Percentiles rank a stretch among this genome's conserved stretches.
phyloP scores from a whole-genome alignment of 2,329 filamentous ascomycete genomes.

The Cercospora nicotianae region DNA sequence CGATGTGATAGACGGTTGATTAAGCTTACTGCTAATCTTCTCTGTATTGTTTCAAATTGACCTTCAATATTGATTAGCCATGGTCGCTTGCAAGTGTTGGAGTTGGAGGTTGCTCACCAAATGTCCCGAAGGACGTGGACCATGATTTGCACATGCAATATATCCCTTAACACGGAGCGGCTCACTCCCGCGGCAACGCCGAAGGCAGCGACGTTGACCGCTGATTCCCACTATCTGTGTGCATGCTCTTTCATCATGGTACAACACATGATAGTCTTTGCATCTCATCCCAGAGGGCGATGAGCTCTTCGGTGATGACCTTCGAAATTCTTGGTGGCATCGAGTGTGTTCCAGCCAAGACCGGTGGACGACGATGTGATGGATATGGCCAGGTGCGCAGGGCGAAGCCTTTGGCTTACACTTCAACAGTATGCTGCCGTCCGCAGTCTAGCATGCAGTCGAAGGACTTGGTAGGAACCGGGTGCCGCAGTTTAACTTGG shows the following conservation, averaged over 20 bases:
- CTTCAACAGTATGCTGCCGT: too few relatives aligned
- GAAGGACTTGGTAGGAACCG: too few relatives aligned
- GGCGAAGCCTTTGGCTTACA: too few relatives aligned
- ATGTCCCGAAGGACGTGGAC: too few relatives aligned
- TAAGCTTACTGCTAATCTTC: slow-evolving; percentile 47
- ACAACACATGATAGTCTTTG: not conserved
- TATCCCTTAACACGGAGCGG: too few relatives aligned
- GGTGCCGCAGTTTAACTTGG: too few relatives aligned
- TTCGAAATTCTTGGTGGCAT: not conserved
- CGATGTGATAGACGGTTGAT: too few relatives aligned
- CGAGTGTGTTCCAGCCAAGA: not conserved
- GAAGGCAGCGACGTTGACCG: not conserved
- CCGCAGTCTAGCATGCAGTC: too few relatives aligned
- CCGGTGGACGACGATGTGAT: too few relatives aligned
- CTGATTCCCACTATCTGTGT: not conserved
- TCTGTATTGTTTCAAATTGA: slow-evolving; percentile 45
- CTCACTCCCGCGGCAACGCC: slow-evolving; percentile 4
- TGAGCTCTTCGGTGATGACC: not conserved
- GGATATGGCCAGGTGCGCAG: not conserved
- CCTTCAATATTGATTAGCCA: too few relatives aligned
- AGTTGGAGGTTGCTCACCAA: too few relatives aligned
- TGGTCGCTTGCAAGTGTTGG: too few relatives aligned
- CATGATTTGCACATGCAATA: not conserved
- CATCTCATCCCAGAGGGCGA: not conserved
- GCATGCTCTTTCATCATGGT: slow-evolving; percentile 15